Base-by-base conservation (phyloP, 2,329 filamentous ascomycete species). In the Aspergillus felis region DNA sequence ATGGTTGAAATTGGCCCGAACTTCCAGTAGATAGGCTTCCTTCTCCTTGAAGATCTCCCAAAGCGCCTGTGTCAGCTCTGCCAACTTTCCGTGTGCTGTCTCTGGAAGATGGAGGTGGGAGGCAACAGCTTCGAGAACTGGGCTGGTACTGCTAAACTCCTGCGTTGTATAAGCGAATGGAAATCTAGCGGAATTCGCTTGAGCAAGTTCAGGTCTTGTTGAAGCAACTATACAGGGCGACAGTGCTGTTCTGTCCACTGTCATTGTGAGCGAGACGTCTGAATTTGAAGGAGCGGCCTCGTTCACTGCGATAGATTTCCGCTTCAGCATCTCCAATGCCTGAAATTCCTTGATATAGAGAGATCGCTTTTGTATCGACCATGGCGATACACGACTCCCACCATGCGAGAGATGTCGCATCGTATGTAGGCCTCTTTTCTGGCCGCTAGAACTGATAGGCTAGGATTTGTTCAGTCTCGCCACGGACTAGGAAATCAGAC, bases 171-270 rank as follows among this genome's bases (percentile, higher is more conserved):
- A 89, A 62, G 82, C 75, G 66, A 90, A 89, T 1, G 87, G 82
- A 61, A 89, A 86, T 47, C 74, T 81, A 54, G 77, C 78, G 3
- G 81, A 76, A 25, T 75, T 73, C 48, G 77, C 66, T 12, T 77
- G 70, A n/a, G 77, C 66, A 22, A 76, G 75, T 7, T 79, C 68
- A 3, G 78, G 72, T 7, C 76, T 79, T 4, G 84, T 80, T 1
- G 87, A 84, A 9, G 81, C 82, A 57, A 88, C 78, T 48, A 92
- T 81, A 66, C 85, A 87, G 2, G 88, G 88, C 8, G 79, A 83
- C 51, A 83, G 78, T 17, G 80, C 78, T 12, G 81, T 80, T 51
- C 89, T 83, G 70, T 90, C 86, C 51, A 91, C 78, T 4, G 84
- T 84, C 54, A 92, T 79, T 41, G 83, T 84, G 10, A 92, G 67